A percentile compares a stretch with the other conserved stretches of the same genome.
Conservation (phyloP, 2,329 filamentous ascomycete genomes). For the Sclerotinia minor region DNA sequence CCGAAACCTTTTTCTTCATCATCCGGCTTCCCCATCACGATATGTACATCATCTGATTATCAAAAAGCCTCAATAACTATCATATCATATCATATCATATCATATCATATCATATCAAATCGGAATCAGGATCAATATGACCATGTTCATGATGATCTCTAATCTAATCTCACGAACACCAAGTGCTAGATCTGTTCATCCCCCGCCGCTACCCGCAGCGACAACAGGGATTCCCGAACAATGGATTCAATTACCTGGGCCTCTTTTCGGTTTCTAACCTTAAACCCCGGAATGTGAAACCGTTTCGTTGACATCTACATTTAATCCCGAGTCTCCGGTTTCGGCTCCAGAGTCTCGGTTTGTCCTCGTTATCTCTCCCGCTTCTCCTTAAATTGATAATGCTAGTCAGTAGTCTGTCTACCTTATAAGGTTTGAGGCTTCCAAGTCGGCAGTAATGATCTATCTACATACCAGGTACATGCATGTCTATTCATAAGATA, state of each 20-base stretch:
- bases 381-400: not conserved
- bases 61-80: not conserved
- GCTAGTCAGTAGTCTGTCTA: not conserved
- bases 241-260: not conserved
- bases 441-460: not conserved
- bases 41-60: slow-evolving; percentile 14
- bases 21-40: not conserved
- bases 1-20: slow-evolving; percentile 12
- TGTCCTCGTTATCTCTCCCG: not conserved
- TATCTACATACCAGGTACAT: not conserved
- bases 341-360: slow-evolving; percentile 15
- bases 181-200: not conserved
- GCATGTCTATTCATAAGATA: not conserved
- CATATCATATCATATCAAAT: slow-evolving; percentile 20
- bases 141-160: not conserved
- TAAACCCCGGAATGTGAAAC: not conserved
- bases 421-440: slow-evolving; percentile 1
- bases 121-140: slow-evolving; percentile 1
- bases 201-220: slow-evolving; percentile 4
- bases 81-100: slow-evolving; percentile 18
- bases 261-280: not conserved
- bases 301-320: slow-evolving; percentile 9
- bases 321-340: slow-evolving; percentile 20
- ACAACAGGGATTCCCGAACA: not conserved
- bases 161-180: slow-evolving; percentile 10